These are phyloP conservation scores for Erysimum cheiranthoides DNA, from an alignment of 345 rosid species.

Conservation along the genomic window DNA sequence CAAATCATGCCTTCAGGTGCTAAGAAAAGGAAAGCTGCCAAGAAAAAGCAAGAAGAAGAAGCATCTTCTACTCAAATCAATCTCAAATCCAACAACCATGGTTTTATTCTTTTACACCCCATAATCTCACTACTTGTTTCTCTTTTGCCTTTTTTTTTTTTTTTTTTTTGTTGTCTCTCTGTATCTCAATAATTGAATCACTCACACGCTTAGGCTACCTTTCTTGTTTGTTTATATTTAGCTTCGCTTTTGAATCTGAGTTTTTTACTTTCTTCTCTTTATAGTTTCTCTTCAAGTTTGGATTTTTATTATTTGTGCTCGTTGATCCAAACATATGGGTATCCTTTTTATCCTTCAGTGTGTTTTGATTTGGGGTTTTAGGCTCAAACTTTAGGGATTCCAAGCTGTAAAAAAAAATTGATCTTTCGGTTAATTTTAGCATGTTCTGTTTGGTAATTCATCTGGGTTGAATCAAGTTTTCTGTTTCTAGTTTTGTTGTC, in stretches of 20 bases:
- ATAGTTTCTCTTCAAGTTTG: conserved; percentile 20
- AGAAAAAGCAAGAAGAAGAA: conserved; percentile 78
- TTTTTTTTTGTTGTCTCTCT: conserved; percentile 31
- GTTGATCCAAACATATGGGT: conserved; percentile 45
- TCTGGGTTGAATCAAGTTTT: conserved; percentile 12
- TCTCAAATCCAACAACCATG: conserved; percentile 50
- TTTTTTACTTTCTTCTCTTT: neutral
- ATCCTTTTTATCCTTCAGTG: neutral
- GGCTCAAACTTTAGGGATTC: neutral
- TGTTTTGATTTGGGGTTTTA: conserved; percentile 13
- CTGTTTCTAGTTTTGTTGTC: neutral
- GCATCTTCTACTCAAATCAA: conserved; percentile 47
- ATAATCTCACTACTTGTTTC: conserved; percentile 19
- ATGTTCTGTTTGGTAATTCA: neutral
- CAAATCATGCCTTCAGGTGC: conserved; percentile 85
- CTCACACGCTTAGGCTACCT: conserved; percentile 18
- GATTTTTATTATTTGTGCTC: conserved; percentile 29
- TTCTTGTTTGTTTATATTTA: conserved; percentile 20
- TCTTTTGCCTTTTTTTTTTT: neutral
- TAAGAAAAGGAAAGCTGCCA: conserved; percentile 90
- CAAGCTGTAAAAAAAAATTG: conserved; percentile 8
- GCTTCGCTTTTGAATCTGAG: conserved; percentile 3
- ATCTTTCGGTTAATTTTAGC: neutral
- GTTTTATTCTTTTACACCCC: conserved; percentile 33
- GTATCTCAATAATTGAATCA: conserved; percentile 45